These are phyloP conservation scores for Aspergillus brunneoviolaceus DNA, from an alignment of 2,329 filamentous ascomycete species.

Conservation along the genomic window DNA sequence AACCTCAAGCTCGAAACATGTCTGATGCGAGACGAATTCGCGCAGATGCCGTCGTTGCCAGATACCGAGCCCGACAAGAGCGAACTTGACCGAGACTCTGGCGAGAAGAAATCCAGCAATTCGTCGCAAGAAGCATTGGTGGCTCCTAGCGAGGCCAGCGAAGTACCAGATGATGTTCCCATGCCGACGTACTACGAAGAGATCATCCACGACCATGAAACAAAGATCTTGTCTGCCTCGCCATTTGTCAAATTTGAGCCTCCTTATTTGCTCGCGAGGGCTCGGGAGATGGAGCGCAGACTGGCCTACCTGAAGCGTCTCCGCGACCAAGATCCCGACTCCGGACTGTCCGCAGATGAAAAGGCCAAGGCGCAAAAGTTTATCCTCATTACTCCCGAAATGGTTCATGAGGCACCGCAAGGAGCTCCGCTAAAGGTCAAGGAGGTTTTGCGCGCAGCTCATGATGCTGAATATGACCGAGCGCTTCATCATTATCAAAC, in stretches of 20 bases:
- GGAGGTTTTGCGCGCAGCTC: conserved; percentile 90
- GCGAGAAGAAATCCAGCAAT: conserved; percentile 18
- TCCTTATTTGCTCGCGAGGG: conserved; percentile 87
- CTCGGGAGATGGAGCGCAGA: conserved; percentile 84
- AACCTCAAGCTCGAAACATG: conserved; percentile 95
- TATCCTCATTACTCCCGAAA: conserved; percentile 88
- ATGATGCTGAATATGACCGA: conserved; percentile 96
- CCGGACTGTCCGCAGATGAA: conserved; percentile 54
- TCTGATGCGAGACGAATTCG: conserved; percentile 87
- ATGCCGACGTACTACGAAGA: conserved; percentile 93
- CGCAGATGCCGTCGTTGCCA: conserved; percentile 70
- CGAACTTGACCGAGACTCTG: conserved; percentile 18
- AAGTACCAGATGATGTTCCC: conserved; percentile 73
- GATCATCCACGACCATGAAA: conserved; percentile 89
- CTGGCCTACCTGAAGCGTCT: conserved; percentile 79
- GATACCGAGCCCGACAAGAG: conserved; percentile 43
- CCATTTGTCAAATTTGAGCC: conserved; percentile 95
- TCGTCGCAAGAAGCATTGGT: conserved; percentile 16
- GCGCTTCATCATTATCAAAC: conserved; percentile 90
- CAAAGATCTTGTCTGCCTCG: conserved; percentile 89
- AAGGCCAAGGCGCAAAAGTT: conserved; percentile 70
- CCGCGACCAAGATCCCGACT: conserved; percentile 63
- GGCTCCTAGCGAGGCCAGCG: conserved; percentile 33
- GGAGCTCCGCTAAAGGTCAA: conserved; percentile 82
- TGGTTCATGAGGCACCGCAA: conserved; percentile 82